Evolutionary conservation across 495 filamentous ascomycete species (phyloP), one percentile per base, ranked within the genome.

Genomic region (Polyplosphaeria fusca): DNA sequence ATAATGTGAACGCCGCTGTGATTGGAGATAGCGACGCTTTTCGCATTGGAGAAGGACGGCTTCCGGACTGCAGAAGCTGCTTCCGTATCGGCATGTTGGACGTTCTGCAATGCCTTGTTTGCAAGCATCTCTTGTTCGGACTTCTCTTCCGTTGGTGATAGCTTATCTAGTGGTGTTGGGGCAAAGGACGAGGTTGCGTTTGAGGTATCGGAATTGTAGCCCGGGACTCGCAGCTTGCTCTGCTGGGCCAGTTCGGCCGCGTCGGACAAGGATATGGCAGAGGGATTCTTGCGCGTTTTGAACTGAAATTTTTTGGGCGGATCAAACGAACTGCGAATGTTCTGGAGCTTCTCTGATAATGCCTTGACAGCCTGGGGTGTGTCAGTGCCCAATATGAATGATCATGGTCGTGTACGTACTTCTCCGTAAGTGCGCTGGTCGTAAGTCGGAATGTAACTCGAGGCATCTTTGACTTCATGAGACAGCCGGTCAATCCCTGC

Each of bases 351-450:
- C 43, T 86, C 82, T 24, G 79, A 79, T 16, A 91, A 74, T 0
- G 76, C 77, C 74, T 86, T 86, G 65, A 90, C 81, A 50, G 84
- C 79, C 82, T 89, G 47, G 25, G 12, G 13, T 19, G 25, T 5
- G 7, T 42, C 9, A 42, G 20, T 42, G 39, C 39, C 19, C 9
- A 18, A 22, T 18, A 43, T 9, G 30, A 35, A 14, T 7, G 54
- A 19, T 14, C 58, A 42, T 43, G 40, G 28, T 27, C 27, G 35
- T 59, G 37, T 37, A 52, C 68, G 24, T 74, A 87, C 86, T 62
- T 87, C 83, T 27, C 80, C 75, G 66, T 88, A 91, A 18, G 82
- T 82, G 55, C 86, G 76, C 66, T 89, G 87, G 53, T 92, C 88
- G 63, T 89, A 88, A 2, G 86, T 79, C 4, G 88, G 86, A 23